Percentiles rank a stretch among this genome's conserved stretches.
These are phyloP conservation scores for Metarhizium humberi DNA, from an alignment of 2,329 filamentous ascomycete genomes.

Conservation along the genomic window DNA sequence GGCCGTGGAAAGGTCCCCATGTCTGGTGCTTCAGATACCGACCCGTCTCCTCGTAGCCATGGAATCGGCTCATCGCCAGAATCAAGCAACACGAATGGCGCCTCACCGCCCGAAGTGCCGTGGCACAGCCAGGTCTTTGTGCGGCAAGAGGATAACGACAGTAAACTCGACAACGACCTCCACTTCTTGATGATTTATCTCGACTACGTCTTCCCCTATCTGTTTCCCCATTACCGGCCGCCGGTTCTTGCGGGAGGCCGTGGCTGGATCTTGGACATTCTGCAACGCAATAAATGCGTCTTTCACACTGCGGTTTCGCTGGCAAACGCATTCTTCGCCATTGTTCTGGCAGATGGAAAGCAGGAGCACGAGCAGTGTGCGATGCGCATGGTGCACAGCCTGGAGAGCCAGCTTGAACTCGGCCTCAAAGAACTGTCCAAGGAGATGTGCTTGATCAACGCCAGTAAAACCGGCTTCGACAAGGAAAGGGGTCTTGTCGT, in stretches of 20 bases:
- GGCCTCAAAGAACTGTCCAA: slow-evolving; percentile 25
- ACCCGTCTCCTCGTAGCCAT: slow-evolving; percentile 13
- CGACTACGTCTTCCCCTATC: too few species aligned
- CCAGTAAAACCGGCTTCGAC: too few species aligned
- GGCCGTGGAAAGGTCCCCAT: slow-evolving; percentile 3
- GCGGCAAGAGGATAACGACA: slow-evolving; percentile 12
- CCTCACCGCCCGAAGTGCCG: slow-evolving; percentile 21
- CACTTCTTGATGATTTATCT: slow-evolving; percentile 46
- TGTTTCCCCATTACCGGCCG: slow-evolving; percentile 53
- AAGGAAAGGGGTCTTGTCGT: too few species aligned
- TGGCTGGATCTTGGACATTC: slow-evolving; percentile 49
- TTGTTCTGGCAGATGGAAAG: slow-evolving; percentile 27
- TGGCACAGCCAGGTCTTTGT: slow-evolving; percentile 22
- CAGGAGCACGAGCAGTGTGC: slow-evolving; percentile 8
- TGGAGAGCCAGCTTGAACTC: slow-evolving; percentile 35
- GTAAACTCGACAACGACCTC: slow-evolving; percentile 19
- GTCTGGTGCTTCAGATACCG: slow-evolving; percentile 19
- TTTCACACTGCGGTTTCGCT: slow-evolving; percentile 26
- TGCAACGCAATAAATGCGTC: slow-evolving; percentile 47
- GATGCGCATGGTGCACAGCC: slow-evolving; percentile 24
- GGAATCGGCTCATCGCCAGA: slow-evolving; percentile 17
- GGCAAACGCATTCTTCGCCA: slow-evolving; percentile 46
- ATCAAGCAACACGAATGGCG: slow-evolving; percentile 19
- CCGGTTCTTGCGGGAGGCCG: slow-evolving; percentile 45
- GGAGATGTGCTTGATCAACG: too few species aligned